phyloP scores from a whole-genome alignment of 176 grass and related monocot species.

The Panicum miliaceum region DNA sequence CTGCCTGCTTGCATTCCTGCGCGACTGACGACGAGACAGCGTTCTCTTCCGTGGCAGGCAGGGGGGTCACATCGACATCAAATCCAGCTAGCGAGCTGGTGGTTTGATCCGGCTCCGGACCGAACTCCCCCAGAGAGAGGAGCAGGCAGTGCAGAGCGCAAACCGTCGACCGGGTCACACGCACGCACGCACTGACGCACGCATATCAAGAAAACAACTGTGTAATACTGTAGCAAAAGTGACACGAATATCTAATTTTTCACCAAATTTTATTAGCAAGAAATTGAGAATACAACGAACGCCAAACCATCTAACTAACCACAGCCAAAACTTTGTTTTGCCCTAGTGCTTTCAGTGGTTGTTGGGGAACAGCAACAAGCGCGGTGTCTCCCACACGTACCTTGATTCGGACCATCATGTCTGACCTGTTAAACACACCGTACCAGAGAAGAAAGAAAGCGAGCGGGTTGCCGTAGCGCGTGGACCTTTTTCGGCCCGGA shows the following conservation, averaged over 20 bases:
- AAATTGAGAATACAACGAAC: background rate
- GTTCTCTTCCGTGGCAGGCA: background rate
- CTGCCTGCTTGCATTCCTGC: too few species aligned
- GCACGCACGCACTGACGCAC: background rate
- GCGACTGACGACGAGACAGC: background rate
- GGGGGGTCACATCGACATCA: background rate
- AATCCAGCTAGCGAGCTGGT: background rate
- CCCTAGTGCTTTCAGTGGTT: background rate
- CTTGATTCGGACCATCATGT: constrained; percentile 13
- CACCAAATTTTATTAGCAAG: background rate
- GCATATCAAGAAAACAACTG: too few species aligned
- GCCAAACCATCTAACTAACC: background rate
- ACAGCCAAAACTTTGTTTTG: background rate
- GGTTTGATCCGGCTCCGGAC: background rate
- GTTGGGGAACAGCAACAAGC: background rate
- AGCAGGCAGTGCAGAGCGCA: background rate
- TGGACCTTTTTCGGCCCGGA: background rate
- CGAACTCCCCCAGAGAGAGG: background rate
- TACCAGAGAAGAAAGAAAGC: background rate
- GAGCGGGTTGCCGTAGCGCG: background rate
- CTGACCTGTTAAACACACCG: constrained; percentile 42
- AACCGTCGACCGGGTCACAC: background rate
- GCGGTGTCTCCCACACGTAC: background rate
- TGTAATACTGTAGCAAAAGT: too few species aligned
- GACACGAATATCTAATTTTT: background rate